Evolutionary conservation across 768 basidiomycete species (phyloP).

Genomic region (Leccinum olivaceopallidum): DNA sequence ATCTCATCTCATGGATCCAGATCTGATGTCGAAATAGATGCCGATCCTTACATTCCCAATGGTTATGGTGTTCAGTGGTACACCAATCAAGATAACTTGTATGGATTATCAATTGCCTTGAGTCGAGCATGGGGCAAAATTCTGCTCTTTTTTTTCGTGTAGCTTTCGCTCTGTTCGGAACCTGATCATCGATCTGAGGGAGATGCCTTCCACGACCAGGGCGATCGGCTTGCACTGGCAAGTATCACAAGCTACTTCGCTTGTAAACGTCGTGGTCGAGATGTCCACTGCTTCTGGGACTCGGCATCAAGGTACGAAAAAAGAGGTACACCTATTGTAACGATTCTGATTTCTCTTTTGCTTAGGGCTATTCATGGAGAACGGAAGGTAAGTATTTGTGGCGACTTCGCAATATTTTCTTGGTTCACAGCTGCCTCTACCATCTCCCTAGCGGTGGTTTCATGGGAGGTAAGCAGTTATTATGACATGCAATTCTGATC

Average conservation of each 20-base stretch:
- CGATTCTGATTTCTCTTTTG: not conserved
- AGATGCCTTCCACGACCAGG: constrained; percentile 48
- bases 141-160: not conserved
- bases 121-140: constrained; percentile 6
- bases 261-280: constrained; percentile 68
- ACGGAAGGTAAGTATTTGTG: constrained; percentile 46
- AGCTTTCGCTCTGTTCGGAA: constrained; percentile 75
- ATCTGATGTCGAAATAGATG: no score
- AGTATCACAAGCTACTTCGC: constrained; percentile 72
- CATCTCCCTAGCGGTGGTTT: constrained; percentile 40
- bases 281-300: constrained; percentile 65
- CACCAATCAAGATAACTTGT: constrained; percentile 27
- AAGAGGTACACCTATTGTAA: not conserved
- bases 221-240: constrained; percentile 83
- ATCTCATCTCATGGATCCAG: constrained; percentile 9
- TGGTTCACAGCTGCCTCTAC: not conserved
- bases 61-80: constrained; percentile 30
- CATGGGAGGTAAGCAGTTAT: constrained; percentile 49
- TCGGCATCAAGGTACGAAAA: constrained; percentile 59
- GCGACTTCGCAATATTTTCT: not conserved
- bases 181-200: constrained; percentile 67
- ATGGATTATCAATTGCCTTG: not conserved
- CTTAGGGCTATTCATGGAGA: constrained; percentile 70
- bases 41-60: no score
- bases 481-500: not conserved